A percentile compares a stretch with the other conserved stretches of the same genome.
These are phyloP conservation scores for Macrolepiota dolichaula DNA, from an alignment of 768 basidiomycete genomes.

Conservation along the genomic window DNA sequence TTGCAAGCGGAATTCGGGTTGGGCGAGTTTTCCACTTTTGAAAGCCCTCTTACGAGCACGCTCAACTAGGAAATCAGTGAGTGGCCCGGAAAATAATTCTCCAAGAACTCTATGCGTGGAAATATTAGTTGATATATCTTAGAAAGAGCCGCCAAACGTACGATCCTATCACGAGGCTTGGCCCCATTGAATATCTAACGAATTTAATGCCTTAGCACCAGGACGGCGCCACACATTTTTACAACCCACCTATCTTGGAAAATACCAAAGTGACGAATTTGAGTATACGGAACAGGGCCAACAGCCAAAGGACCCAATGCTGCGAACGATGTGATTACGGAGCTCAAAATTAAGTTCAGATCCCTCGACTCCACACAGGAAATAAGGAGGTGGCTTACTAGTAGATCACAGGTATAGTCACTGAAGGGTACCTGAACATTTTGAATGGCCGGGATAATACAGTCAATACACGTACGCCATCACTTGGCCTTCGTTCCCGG, in stretches of 20 bases:
- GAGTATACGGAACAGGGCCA: slow-evolving; percentile 16
- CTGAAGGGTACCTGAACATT: no score
- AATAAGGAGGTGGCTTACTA: no score
- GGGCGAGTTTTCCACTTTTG: slow-evolving; percentile 17
- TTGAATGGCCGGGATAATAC: no score
- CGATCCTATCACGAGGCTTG: slow-evolving; percentile 20
- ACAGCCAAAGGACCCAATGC: slow-evolving; percentile 19
- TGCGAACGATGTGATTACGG: background rate
- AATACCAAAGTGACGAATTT: slow-evolving; percentile 24
- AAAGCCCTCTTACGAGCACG: slow-evolving; percentile 25
- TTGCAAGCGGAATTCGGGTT: slow-evolving; percentile 31
- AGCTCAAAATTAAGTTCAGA: no score
- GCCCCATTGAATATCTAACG: slow-evolving; percentile 29
- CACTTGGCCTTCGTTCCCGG: no score
- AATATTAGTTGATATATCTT: background rate
- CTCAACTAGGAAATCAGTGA: no score
- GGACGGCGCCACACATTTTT: background rate
- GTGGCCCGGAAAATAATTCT: slow-evolving; percentile 11
- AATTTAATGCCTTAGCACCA: background rate
- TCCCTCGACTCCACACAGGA: no score
- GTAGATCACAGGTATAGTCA: no score
- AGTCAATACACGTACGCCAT: no score
- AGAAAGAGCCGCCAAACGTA: slow-evolving; percentile 14
- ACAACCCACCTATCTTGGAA: slow-evolving; percentile 20
- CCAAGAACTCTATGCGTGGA: slow-evolving; percentile 16